Conservation (phyloP, 768 basidiomycete species). For the Tremella mesenterica region DNA sequence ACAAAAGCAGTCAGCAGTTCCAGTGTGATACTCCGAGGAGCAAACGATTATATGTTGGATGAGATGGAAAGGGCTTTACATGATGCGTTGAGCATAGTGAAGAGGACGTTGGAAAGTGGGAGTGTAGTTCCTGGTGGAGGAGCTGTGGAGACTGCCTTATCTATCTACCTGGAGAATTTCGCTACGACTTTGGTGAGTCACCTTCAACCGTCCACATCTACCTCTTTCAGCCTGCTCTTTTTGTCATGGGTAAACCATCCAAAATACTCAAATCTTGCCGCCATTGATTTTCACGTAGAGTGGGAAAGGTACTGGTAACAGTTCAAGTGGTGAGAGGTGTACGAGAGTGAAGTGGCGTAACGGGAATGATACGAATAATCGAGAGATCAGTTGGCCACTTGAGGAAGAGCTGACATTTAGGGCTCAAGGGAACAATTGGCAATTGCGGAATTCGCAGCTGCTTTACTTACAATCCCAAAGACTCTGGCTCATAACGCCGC, state of each 20-base stretch:
- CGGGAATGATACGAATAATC: too few species aligned
- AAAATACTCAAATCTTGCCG: too few species aligned
- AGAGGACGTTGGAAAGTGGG: constrained; percentile 93
- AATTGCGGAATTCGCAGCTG: constrained; percentile 94
- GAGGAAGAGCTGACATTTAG: constrained; percentile 47
- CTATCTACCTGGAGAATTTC: constrained; percentile 97
- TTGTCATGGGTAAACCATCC: too few species aligned
- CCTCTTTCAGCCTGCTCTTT: not conserved
- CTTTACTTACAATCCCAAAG: constrained; percentile 90
- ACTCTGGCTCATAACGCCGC: constrained; percentile 95
- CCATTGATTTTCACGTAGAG: too few species aligned
- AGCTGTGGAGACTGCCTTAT: constrained; percentile 90
- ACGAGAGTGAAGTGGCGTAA: too few species aligned
- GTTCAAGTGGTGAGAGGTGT: too few species aligned
- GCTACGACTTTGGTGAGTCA: constrained; percentile 82
- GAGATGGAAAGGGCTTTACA: constrained; percentile 98
- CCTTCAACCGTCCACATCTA: not conserved
- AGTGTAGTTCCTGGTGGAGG: constrained; percentile 94
- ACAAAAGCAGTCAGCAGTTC: constrained; percentile 91
- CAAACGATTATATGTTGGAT: constrained; percentile 98
- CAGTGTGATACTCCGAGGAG: constrained; percentile 87
- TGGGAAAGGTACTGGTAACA: too few species aligned
- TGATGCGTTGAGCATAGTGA: constrained; percentile 88
- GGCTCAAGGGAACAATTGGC: constrained; percentile 97
- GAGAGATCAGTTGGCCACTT: not conserved